phyloP scores from a whole-genome alignment of 2,329 filamentous ascomycete species.

The Neospermospora avenae region DNA sequence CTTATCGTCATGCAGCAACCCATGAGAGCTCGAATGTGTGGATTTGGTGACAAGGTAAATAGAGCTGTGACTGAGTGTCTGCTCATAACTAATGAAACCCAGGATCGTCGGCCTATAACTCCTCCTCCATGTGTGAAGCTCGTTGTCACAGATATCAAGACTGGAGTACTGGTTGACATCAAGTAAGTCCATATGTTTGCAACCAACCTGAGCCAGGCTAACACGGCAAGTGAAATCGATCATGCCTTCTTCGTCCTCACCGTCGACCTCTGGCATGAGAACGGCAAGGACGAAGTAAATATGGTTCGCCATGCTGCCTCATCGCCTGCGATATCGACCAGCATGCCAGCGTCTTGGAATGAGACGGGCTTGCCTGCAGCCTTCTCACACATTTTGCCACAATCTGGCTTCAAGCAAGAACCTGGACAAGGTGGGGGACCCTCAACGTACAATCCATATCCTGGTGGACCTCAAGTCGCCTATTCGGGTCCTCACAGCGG shows the following conservation, averaged over 20 bases:
- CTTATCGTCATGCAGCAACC: slow-evolving; percentile 88
- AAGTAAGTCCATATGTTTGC: slow-evolving; percentile 53
- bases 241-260: slow-evolving; percentile 65
- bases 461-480: slow-evolving; percentile 28
- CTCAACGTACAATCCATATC: slow-evolving; percentile 28
- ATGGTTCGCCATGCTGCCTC: slow-evolving; percentile 62
- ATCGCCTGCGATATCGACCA: slow-evolving; percentile 76
- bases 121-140: slow-evolving; percentile 89
- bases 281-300: slow-evolving; percentile 61
- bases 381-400: slow-evolving; percentile 30
- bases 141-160: slow-evolving; percentile 69
- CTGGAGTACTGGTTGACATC: slow-evolving; percentile 78
- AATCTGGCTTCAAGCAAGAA: slow-evolving; percentile 20
- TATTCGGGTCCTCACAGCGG: slow-evolving; percentile 23
- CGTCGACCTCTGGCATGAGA: slow-evolving; percentile 65
- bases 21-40: slow-evolving; percentile 92
- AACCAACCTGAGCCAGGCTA: not conserved
- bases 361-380: slow-evolving; percentile 38
- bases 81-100: not conserved
- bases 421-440: slow-evolving; percentile 12
- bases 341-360: slow-evolving; percentile 73
- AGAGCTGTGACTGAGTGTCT: slow-evolving; percentile 8
- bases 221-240: slow-evolving; percentile 57
- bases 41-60: slow-evolving; percentile 91
- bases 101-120: slow-evolving; percentile 94